A percentile compares a stretch with the other conserved stretches of the same genome.
phyloP scores from a whole-genome alignment of 768 basidiomycete genomes.

The Lepiota venenata region DNA sequence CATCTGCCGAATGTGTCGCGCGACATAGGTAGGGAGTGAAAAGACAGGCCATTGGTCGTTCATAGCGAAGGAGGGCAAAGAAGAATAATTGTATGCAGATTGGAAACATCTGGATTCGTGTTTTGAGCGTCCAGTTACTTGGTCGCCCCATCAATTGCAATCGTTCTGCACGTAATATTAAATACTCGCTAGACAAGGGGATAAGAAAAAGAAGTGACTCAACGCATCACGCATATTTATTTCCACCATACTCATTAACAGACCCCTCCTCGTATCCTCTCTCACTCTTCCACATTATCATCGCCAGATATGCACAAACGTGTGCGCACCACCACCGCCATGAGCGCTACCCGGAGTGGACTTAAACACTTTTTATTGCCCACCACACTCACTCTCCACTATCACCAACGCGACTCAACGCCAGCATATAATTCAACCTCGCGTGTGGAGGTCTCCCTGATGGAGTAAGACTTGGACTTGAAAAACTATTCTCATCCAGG shows the following conservation, averaged over 20 bases:
- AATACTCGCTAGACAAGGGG: neutral
- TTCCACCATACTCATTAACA: constrained; percentile 70
- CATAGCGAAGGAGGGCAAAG: neutral
- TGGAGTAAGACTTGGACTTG: no score
- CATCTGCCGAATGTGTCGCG: constrained; percentile 73
- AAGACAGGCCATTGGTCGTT: constrained; percentile 79
- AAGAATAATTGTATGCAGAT: constrained; percentile 46
- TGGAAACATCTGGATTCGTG: constrained; percentile 68
- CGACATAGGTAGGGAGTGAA: constrained; percentile 70
- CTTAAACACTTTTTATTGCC: constrained; percentile 35
- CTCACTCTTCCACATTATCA: constrained; percentile 36
- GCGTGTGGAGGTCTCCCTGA: neutral
- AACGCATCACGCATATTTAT: constrained; percentile 83
- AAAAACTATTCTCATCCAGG: no score
- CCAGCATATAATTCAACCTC: constrained; percentile 48
- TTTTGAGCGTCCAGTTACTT: constrained; percentile 78
- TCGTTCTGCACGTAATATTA: constrained; percentile 35
- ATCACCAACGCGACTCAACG: constrained; percentile 50
- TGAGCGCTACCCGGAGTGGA: constrained; percentile 23
- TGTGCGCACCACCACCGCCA: neutral
- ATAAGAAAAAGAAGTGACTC: constrained; percentile 6
- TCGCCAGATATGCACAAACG: constrained; percentile 9
- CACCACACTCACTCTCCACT: constrained; percentile 28
- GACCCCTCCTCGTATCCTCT: constrained; percentile 46
- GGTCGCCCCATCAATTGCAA: constrained; percentile 57